Evolutionary conservation across 306 rosid species (phyloP), one percentile per base, ranked within the genome.

Genomic region (Pterocarpus santalinus): DNA sequence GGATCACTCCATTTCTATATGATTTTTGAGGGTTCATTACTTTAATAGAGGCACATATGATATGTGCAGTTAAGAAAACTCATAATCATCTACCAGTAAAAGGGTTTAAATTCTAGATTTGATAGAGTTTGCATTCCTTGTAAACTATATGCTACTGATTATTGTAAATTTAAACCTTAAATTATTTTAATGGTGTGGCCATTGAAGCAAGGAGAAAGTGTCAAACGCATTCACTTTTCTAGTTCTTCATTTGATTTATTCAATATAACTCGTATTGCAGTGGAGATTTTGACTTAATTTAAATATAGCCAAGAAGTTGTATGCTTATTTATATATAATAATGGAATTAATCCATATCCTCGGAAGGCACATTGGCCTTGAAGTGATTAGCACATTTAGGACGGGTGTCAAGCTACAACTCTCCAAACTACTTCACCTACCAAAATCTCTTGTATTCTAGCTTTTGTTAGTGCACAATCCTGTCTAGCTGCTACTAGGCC

Each of bases 1-100:
- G 60, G 62, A 73, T 63, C 39, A 61, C 65, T 83, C 62, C 46
- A 73, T 77, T 80, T 66, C 51, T 75, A 17, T 56, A 58, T 16
- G 58, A 36, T 74, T 22, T 71, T 78, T 47, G 10, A 17, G 69
- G 13, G 66, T 68, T 78, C 38, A 2, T 41, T 56, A 78, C 17
- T 60, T 69, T 44, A 79, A 43, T 32, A 43, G 32, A 10, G 51
- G 30, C 28, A 6, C 69, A 17, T 69, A 58, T 60, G 51, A 39
- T 71, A 76, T 51, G 41, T 71, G 68, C 33, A 3, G 17, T 65
- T 16, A 73, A 55, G 69, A 74, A 73, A 73, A 55, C 8, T 55
- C 38, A 51, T 5, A 72, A 32, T 61, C 79, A 75, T 30, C 41
- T 38, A 38, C 41, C 3, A 38, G 28, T 22, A 22, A 22, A 22